A percentile compares a stretch with the other conserved stretches of the same genome.
phyloP scores from a whole-genome alignment of 2,329 filamentous ascomycete species.

The Scolecobasidium constrictum region DNA sequence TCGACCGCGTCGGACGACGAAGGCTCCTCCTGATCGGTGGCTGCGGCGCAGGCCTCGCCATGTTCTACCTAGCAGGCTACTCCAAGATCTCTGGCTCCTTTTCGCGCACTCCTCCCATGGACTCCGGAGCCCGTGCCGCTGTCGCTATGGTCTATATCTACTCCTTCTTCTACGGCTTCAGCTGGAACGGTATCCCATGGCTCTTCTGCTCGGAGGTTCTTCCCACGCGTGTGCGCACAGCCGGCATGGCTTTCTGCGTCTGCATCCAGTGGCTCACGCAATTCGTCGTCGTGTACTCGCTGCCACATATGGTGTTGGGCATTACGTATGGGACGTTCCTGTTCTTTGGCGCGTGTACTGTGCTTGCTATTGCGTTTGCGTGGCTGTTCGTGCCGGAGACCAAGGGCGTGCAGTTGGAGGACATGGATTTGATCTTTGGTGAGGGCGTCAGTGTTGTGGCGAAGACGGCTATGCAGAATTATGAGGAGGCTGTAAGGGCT shows the following conservation, averaged over 20 bases:
- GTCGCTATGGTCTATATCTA: conserved; percentile 62
- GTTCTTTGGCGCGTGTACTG: conserved; percentile 56
- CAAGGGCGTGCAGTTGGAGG: conserved; percentile 39
- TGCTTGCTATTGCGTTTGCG: conserved; percentile 54
- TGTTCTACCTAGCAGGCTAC: conserved; percentile 58
- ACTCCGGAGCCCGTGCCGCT: conserved; percentile 48
- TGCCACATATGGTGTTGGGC: conserved; percentile 52
- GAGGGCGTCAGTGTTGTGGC: too few species aligned
- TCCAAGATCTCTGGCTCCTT: conserved; percentile 49
- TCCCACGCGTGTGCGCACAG: conserved; percentile 51
- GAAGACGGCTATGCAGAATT: too few species aligned
- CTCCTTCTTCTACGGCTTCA: conserved; percentile 57
- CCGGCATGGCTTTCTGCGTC: conserved; percentile 58
- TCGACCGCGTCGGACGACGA: conserved; percentile 58
- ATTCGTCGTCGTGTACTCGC: conserved; percentile 57
- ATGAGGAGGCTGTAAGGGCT: too few species aligned
- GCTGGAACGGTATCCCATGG: conserved; percentile 56
- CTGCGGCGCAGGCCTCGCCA: conserved; percentile 48
- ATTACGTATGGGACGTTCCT: conserved; percentile 54
- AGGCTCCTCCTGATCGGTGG: conserved; percentile 54
- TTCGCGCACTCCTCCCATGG: conserved; percentile 42
- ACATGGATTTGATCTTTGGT: conserved; percentile 55
- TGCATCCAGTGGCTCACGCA: conserved; percentile 67
- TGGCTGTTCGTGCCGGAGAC: conserved; percentile 60
- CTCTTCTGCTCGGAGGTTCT: conserved; percentile 63